Base-by-base conservation (phyloP, 768 basidiomycete species). In the Hygrophoropsis aurantiaca region DNA sequence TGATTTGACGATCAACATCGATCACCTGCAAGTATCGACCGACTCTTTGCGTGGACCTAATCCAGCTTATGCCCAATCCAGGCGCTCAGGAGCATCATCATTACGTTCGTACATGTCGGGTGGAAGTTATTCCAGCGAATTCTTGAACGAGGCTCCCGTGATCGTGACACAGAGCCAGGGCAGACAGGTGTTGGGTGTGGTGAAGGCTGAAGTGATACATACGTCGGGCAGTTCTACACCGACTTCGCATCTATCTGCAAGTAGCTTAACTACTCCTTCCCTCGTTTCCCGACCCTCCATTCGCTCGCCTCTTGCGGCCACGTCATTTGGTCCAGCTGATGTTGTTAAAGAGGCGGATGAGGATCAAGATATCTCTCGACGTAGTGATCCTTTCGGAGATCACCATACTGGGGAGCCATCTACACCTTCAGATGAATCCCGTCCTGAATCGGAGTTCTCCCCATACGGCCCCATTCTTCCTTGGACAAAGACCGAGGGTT, bases 131-230 rank as follows among this genome's bases (percentile, higher is more conserved):
- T 75, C 84, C 13, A 90, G 86, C 58, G 89, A 90, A 55, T 78
- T 91, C 68, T 69, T 90, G 50, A 82, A 84, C 57, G 89, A 91
- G 61, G 82, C 86, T 1, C 87, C 89, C 19, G 83, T 85, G 71
- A 91, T 91, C 55, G 80, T 91, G 52, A 88, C 86, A 0, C 81
- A 86, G 23, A 74, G 72, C 21, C 83, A 80, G 49, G 57, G 60
- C 74, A 76, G 85, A 40, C 84, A 88, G 56, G 85, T 90, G 6
- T 66, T 88, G 34, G 87, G 87, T 26, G 81, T 88, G 30, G 83
- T 83, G 40, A 88, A 84, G 65, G 87, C 90, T 24, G 86, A 88
- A 60, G 84, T 91, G 26, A 81, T 92, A 51, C 84, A 76, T 50
- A 74, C 87, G 5, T 65, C 78, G 3, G 77, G 75, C 15, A 50